A percentile compares a stretch with the other conserved stretches of the same genome.
phyloP scores from a whole-genome alignment of 1,284 basidiomycete species.

The Malassezia furfur region DNA sequence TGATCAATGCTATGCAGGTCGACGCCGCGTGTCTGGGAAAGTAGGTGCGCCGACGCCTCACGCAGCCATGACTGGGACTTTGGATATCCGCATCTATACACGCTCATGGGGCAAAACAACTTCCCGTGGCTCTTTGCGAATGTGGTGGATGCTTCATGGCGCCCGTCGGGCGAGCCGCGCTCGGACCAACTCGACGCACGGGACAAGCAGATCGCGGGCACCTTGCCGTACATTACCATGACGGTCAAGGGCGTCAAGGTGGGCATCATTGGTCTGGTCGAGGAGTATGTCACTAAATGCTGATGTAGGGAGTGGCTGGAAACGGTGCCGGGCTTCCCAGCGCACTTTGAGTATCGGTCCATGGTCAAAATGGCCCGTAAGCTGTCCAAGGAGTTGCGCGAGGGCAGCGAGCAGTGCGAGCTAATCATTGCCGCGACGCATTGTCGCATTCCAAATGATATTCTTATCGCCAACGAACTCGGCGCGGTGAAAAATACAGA shows the following conservation, averaged over 20 bases:
- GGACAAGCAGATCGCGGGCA: slow-evolving; percentile 28
- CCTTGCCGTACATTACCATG: slow-evolving; percentile 54
- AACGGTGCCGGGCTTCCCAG: slow-evolving; percentile 72
- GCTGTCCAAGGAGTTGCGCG: slow-evolving; percentile 63
- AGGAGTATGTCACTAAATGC: slow-evolving; percentile 55
- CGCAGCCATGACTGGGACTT: slow-evolving; percentile 30
- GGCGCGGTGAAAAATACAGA: slow-evolving; percentile 52
- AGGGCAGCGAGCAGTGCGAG: slow-evolving; percentile 63
- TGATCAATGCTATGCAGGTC: slow-evolving; percentile 27
- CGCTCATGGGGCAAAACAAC: slow-evolving; percentile 21
- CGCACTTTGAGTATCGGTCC: slow-evolving; percentile 54
- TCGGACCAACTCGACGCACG: slow-evolving; percentile 55
- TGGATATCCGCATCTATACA: slow-evolving; percentile 24
- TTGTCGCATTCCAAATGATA: slow-evolving; percentile 60
- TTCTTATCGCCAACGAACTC: slow-evolving; percentile 56
- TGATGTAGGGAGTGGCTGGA: slow-evolving; percentile 65
- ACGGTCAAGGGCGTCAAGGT: slow-evolving; percentile 62
- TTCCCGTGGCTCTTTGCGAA: slow-evolving; percentile 23
- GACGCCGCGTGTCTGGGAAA: slow-evolving; percentile 55
- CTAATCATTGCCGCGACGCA: slow-evolving; percentile 74
- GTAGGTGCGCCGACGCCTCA: not conserved
- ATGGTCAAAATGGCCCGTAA: slow-evolving; percentile 27
- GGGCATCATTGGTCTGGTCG: slow-evolving; percentile 72
- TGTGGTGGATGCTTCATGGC: slow-evolving; percentile 58
- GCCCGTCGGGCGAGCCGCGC: slow-evolving; percentile 53